Evolutionary conservation across 805 yeast genomes (phyloP).

Genomic region (Candida boidinii): DNA sequence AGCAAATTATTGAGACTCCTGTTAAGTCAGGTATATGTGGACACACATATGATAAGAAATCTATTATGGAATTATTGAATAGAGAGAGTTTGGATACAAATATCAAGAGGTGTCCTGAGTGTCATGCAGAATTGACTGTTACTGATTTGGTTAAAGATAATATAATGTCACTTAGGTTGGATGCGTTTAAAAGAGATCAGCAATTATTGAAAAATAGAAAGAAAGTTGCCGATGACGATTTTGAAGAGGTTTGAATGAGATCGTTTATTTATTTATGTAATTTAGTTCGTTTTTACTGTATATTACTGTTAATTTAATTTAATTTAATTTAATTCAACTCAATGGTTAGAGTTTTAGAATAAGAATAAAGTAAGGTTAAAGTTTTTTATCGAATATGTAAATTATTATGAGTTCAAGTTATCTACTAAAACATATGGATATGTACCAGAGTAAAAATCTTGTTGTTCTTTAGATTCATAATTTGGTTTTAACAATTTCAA

Average conservation of each 20-base stretch:
- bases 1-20: slow-evolving; percentile 44
- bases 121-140: slow-evolving; percentile 28
- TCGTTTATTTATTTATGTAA: too few relatives aligned
- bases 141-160: slow-evolving; percentile 37
- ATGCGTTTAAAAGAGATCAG: slow-evolving; percentile 23
- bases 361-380: too few relatives aligned
- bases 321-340: too few relatives aligned
- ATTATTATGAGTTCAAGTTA: neutral
- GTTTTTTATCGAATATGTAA: too few relatives aligned
- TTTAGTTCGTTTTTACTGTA: neutral
- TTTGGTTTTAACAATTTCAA: slow-evolving; percentile 6
- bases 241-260: too few relatives aligned
- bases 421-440: slow-evolving; percentile 4
- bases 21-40: slow-evolving; percentile 45
- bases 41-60: slow-evolving; percentile 51
- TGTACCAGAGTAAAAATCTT: slow-evolving; percentile 5
- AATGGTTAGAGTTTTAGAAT: too few relatives aligned
- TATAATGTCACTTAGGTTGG: slow-evolving; percentile 48
- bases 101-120: slow-evolving; percentile 47
- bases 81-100: slow-evolving; percentile 7
- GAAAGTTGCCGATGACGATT: slow-evolving; percentile 8
- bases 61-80: slow-evolving; percentile 29
- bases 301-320: too few relatives aligned
- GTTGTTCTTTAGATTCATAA: slow-evolving; percentile 1
- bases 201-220: slow-evolving; percentile 10